Base-by-base conservation (phyloP, 345 rosid genomes). In the Syzygium grande region DNA sequence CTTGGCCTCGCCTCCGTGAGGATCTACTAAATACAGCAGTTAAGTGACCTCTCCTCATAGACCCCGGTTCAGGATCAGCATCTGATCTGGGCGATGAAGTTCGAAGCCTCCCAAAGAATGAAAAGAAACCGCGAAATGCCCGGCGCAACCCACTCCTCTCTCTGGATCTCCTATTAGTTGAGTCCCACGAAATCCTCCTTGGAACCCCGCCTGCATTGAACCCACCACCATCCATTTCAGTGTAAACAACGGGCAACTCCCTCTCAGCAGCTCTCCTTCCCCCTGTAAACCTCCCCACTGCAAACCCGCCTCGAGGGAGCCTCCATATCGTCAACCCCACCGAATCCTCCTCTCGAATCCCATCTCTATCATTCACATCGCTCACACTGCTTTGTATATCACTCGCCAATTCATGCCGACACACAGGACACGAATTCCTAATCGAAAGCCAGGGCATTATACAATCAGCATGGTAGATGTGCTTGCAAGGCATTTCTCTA, bases 401-500 rank as follows among this genome's bases (percentile, higher is more conserved):
- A 12, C 89, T 77, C 9, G 95, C 93, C 91, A 94, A 73, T 88
- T 92, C 95, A 85, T 88, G 92, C 63, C 96, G 93, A 77, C 96
- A 94, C 41, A 94, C 92, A 1, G 96, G 95, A 86, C 96, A 94
- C 16, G 96, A 93, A 77, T 94, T 94, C 23, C 94, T 89, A 58
- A 91, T 85, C 0, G 91, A 89, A 58, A 94, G 92, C 96, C 95
- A 94, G 2, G 96, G 96, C 5, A 94, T 87, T 56, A 94, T 94
- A 59, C 96, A 94, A 51, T 94, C 95, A 5, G 92, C 63, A 51
- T 94, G 95, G 86, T 92, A 94, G 25, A 94, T 91, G 87, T 94
- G 96, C 91, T 92, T 92, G 84, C 96, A 94, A 3, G 95, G 95
- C 96, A 94, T 94, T 86, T 94, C 95, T 6, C 94, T 92, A 43